Evolutionary conservation across 1,139 yeast species (phyloP).

Genomic region (Suhomyces bribrorum): DNA sequence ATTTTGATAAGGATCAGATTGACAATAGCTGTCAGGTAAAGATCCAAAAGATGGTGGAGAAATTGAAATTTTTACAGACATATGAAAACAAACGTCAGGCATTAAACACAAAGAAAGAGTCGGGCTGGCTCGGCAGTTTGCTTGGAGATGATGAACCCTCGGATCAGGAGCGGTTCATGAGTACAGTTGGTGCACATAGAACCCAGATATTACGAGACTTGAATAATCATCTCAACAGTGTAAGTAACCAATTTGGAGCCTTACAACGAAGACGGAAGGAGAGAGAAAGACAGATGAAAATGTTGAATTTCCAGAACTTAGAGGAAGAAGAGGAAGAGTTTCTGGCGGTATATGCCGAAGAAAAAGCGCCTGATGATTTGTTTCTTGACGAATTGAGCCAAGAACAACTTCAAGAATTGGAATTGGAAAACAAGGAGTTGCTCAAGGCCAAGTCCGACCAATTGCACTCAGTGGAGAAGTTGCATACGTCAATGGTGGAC

Average conservation of each 20-base stretch:
- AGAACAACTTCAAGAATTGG: slow-evolving; percentile 67
- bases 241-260: slow-evolving; percentile 37
- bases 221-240: slow-evolving; percentile 34
- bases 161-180: slow-evolving; percentile 28
- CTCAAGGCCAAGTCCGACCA: slow-evolving; percentile 64
- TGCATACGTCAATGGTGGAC: slow-evolving; percentile 80
- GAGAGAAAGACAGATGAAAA: slow-evolving; percentile 43
- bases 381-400: slow-evolving; percentile 38
- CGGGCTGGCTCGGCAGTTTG: slow-evolving; percentile 27
- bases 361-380: slow-evolving; percentile 18
- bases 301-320: slow-evolving; percentile 45
- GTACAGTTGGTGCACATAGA: slow-evolving; percentile 32
- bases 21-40: slow-evolving; percentile 56
- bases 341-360: slow-evolving; percentile 20
- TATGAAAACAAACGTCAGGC: slow-evolving; percentile 51
- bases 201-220: slow-evolving; percentile 43
- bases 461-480: slow-evolving; percentile 62
- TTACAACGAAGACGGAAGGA: slow-evolving; percentile 45
- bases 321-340: slow-evolving; percentile 18
- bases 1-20: slow-evolving; percentile 52
- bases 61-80: slow-evolving; percentile 48
- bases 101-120: slow-evolving; percentile 18
- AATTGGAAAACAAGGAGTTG: slow-evolving; percentile 71
- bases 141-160: slow-evolving; percentile 35
- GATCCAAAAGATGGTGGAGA: slow-evolving; percentile 51